A percentile compares a stretch with the other conserved stretches of the same genome.
Evolutionary conservation across 2,329 filamentous ascomycete species (phyloP).

Genomic region (Amesomyces nigricolor): DNA sequence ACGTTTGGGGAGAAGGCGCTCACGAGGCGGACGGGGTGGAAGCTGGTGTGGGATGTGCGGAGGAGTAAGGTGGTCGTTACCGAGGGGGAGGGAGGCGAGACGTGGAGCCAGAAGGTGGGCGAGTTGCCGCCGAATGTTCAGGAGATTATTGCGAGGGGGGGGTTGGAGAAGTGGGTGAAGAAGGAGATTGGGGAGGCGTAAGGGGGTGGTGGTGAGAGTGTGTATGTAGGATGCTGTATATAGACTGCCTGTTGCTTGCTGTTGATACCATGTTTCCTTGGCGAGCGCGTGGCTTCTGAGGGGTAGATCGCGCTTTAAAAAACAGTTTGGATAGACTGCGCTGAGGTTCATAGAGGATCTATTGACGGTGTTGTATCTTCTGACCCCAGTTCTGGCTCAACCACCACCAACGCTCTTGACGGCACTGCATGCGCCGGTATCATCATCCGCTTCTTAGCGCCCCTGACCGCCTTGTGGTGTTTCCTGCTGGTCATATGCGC

Average conservation of each 20-base stretch:
- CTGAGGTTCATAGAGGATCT: background rate
- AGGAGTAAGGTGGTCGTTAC: constrained; percentile 64
- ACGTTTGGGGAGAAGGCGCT: constrained; percentile 51
- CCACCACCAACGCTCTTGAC: constrained; percentile 7
- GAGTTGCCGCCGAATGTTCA: constrained; percentile 82
- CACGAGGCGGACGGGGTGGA: constrained; percentile 78
- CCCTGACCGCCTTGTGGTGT: constrained; percentile 30
- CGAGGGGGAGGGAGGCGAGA: constrained; percentile 60
- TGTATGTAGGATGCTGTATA: constrained; percentile 43
- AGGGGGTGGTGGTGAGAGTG: constrained; percentile 37
- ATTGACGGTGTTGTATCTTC: background rate
- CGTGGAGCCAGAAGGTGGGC: constrained; percentile 76
- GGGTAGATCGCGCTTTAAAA: background rate
- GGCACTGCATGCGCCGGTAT: constrained; percentile 7
- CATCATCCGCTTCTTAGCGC: constrained; percentile 16
- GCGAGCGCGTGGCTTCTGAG: background rate
- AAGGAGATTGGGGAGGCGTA: constrained; percentile 46
- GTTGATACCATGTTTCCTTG: constrained; percentile 7
- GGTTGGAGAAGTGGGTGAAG: constrained; percentile 79
- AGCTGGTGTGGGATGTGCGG: constrained; percentile 71
- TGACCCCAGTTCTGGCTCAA: constrained; percentile 1
- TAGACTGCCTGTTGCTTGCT: background rate
- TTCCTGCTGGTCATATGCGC: constrained; percentile 40
- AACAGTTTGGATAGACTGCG: background rate
- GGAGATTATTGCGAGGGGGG: constrained; percentile 72